Conservation (phyloP, 768 basidiomycete species). For the Mycena albidolilacea region DNA sequence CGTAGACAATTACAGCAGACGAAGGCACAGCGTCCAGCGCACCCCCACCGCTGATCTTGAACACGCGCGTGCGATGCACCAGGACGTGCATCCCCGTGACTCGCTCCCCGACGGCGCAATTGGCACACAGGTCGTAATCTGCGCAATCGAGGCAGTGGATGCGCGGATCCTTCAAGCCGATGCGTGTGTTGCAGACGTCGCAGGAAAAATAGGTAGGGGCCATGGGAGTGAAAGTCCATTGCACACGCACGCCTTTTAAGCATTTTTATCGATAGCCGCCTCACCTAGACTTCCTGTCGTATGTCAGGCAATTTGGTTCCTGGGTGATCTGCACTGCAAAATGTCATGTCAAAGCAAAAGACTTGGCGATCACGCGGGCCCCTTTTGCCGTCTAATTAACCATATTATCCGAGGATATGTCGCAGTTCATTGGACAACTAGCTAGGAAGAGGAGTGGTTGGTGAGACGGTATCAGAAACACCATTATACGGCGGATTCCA, state of each 20-base stretch:
- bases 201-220: slow-evolving; percentile 12
- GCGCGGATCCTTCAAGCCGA: slow-evolving; percentile 11
- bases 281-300: not conserved
- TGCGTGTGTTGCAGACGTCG: slow-evolving; percentile 23
- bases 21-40: not conserved
- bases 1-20: not conserved
- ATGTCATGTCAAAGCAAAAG: not conserved
- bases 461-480: too few relatives aligned
- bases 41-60: slow-evolving; percentile 11
- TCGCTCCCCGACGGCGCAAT: slow-evolving; percentile 29
- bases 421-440: too few relatives aligned
- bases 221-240: slow-evolving; percentile 8
- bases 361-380: too few relatives aligned
- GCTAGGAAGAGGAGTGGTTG: too few relatives aligned
- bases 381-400: too few relatives aligned
- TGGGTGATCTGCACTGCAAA: not conserved
- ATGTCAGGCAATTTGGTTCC: not conserved
- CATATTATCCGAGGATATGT: too few relatives aligned
- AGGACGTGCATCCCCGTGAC: not conserved
- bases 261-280: not conserved
- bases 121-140: slow-evolving; percentile 26
- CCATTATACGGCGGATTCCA: too few relatives aligned
- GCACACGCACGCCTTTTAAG: not conserved
- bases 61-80: slow-evolving; percentile 10
- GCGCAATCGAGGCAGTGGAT: slow-evolving; percentile 31